Evolutionary conservation across 345 rosid species (phyloP), one percentile per base, ranked within the genome.

Genomic region (Eucalyptus paniculata): DNA sequence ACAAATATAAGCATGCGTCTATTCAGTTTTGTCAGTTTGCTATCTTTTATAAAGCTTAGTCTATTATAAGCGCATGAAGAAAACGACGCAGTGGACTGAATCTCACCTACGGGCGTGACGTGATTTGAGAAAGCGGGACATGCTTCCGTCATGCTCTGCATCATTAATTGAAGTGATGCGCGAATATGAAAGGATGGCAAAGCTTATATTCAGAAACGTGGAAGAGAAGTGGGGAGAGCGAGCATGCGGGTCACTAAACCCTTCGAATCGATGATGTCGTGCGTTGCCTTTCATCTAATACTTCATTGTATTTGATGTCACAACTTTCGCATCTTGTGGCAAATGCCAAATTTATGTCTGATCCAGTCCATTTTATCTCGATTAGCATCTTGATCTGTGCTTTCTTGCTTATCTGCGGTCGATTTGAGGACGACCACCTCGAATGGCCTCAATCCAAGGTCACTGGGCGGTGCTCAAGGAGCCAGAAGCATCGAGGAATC

Each of bases 81-180:
- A 53, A 58, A 28, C 67, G 67, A 58, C 67, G 30, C n/a, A 58
- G 67, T 26, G 67, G 67, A 58, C n/a, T 26, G n/a, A 58, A 58
- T 58, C 65, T 6, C 8, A 62, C 69, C 69, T 28, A 28, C 17
- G 69, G n/a, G 18, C 34, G 69, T 28, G 34, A 30, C 34, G 34
- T 62, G 34, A 62, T 16, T 16, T n/a, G 77, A 65, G 77, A 32
- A n/a, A 65, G 40, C 12, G 77, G 77, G 77, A 65, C 77, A 65
- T 8, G 77, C 0, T 65, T n/a, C 40, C 37, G 77, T 65, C 77
- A 3, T n/a, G 21, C 21, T n/a, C 6, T 65, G 77, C 37, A 16
- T 65, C 77, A n/a, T 65, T 18, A 0, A 0, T 65, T n/a, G 19
- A n/a, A 0, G 37, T 7, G 3, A 15, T 65, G 77, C 77, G 40